A percentile compares a stretch with the other conserved stretches of the same genome.
Conservation (phyloP, 2,329 filamentous ascomycete species). For the Aspergillus puulaauensis region DNA sequence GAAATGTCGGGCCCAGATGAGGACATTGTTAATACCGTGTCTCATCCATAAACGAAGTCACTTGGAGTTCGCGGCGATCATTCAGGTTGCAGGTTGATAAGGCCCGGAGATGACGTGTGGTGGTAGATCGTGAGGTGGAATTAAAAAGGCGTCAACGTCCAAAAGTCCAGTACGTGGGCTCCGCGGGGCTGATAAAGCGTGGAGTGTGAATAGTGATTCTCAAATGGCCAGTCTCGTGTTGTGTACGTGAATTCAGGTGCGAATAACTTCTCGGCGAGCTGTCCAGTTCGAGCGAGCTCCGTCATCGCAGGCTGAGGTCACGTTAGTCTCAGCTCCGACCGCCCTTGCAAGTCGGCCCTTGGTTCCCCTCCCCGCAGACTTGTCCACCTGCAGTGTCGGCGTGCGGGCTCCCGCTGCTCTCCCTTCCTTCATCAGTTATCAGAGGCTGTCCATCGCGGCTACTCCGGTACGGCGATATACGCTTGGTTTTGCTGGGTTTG, state of each 20-base stretch:
- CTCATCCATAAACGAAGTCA: conserved; percentile 22
- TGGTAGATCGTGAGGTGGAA: not conserved
- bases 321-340: conserved; percentile 13
- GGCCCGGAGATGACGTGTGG: not conserved
- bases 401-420: conserved; percentile 17
- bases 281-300: conserved; percentile 20
- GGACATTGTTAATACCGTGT: conserved; percentile 39
- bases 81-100: not conserved
- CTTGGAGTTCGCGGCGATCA: not conserved
- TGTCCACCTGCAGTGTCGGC: conserved; percentile 18
- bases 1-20: conserved; percentile 54
- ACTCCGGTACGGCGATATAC: conserved; percentile 11
- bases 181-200: not conserved
- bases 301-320: conserved; percentile 20
- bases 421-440: conserved; percentile 16
- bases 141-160: not conserved
- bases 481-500: conserved; percentile 11
- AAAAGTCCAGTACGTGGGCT: not conserved
- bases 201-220: not conserved
- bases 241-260: not conserved
- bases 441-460: conserved; percentile 13
- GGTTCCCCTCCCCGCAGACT: conserved; percentile 20
- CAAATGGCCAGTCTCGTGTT: not conserved
- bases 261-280: conserved; percentile 8
- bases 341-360: conserved; percentile 6